Evolutionary conservation across 768 basidiomycete species (phyloP).

Genomic region (Xerocomellus chrysenteron): DNA sequence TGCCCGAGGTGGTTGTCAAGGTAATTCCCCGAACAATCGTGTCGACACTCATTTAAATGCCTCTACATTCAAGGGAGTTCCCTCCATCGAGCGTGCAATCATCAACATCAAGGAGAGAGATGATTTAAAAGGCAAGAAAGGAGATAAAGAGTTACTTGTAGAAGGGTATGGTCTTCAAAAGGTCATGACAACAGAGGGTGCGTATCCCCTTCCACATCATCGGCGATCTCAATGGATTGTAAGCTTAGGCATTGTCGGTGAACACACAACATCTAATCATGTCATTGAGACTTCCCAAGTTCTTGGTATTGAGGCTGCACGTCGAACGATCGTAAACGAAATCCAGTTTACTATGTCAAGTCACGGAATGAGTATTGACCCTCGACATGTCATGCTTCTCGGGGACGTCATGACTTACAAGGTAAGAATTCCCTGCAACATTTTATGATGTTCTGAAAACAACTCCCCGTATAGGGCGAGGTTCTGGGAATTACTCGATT

Average conservation of each 20-base stretch:
- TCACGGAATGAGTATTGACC: conserved; percentile 98
- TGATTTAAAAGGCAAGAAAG: conserved; percentile 74
- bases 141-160: conserved; percentile 88
- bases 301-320: conserved; percentile 96
- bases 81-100: conserved; percentile 86
- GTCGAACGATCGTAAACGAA: conserved; percentile 92
- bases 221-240: not conserved
- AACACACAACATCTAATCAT: conserved; percentile 92
- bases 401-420: conserved; percentile 99
- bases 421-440: conserved; percentile 39
- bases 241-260: conserved; percentile 79
- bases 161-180: conserved; percentile 96
- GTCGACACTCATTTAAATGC: not conserved
- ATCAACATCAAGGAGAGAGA: conserved; percentile 95
- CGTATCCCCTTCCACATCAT: conserved; percentile 9
- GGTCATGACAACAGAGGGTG: conserved; percentile 97
- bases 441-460: not conserved
- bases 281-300: conserved; percentile 95
- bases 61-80: conserved; percentile 60
- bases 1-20: conserved; percentile 90
- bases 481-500: conserved; percentile 98
- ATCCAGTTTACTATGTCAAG: conserved; percentile 96
- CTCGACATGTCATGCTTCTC: conserved; percentile 96
- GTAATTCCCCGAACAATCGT: conserved; percentile 35
- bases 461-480: conserved; percentile 65